Evolutionary conservation across 176 grass and related monocot genomes (phyloP).

Genomic region (Cocos nucifera): DNA sequence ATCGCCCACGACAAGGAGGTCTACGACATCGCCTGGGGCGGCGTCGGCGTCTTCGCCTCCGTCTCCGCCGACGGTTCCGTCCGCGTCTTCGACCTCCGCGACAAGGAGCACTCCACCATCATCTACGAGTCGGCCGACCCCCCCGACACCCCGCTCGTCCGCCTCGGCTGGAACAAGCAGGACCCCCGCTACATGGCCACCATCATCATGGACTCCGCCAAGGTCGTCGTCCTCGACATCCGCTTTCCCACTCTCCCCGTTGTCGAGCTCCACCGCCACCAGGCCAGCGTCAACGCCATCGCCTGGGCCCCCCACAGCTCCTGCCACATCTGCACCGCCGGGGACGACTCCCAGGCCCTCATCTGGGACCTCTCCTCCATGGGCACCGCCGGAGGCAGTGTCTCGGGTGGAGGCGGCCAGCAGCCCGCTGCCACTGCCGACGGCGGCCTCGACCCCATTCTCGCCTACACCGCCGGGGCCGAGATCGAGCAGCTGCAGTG

Average conservation of each 20-base stretch:
- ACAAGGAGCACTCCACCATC: too few species aligned
- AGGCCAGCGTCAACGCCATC: slow-evolving; percentile 81
- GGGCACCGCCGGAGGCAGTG: slow-evolving; percentile 32
- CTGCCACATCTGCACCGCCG: slow-evolving; percentile 88
- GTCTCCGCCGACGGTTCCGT: too few species aligned
- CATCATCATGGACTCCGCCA: slow-evolving; percentile 97
- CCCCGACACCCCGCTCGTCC: slow-evolving; percentile 58
- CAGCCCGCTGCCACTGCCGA: slow-evolving; percentile 33
- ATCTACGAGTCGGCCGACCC: slow-evolving; percentile 21
- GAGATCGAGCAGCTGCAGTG: slow-evolving; percentile 99
- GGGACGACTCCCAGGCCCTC: slow-evolving; percentile 81
- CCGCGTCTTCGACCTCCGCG: too few species aligned
- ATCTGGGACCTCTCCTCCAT: slow-evolving; percentile 97
- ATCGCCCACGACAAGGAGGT: slow-evolving; percentile 99
- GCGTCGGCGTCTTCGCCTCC: slow-evolving; percentile 14
- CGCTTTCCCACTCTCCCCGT: slow-evolving; percentile 88
- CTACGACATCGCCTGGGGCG: slow-evolving; percentile 96
- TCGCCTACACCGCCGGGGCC: slow-evolving; percentile 86
- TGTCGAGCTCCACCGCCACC: slow-evolving; percentile 91
- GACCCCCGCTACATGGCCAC: slow-evolving; percentile 99
- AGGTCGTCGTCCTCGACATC: slow-evolving; percentile 95
- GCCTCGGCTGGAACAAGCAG: slow-evolving; percentile 97
- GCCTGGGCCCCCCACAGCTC: slow-evolving; percentile 94
- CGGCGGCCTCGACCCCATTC: slow-evolving; percentile 81
- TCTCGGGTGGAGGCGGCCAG: slow-evolving; percentile 9